These are phyloP conservation scores for Botryotinia calthae DNA, from an alignment of 2,329 filamentous ascomycete genomes.

Conservation along the genomic window DNA sequence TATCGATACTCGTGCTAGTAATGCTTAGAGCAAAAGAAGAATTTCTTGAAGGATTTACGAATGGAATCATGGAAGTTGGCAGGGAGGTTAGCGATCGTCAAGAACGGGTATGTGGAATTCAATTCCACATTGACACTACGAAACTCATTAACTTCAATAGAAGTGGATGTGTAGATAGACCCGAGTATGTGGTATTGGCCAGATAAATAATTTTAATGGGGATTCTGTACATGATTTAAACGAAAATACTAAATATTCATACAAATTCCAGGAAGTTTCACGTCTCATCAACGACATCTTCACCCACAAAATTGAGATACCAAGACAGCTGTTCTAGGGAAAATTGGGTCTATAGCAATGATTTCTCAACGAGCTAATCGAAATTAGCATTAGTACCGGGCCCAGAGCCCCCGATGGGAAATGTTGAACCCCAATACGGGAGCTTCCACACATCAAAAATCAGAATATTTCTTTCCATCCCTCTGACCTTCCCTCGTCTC, in stretches of 20 bases:
- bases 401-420: slow-evolving; percentile 4
- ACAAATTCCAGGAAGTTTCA: not conserved
- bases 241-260: not conserved
- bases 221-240: not conserved
- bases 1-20: not conserved
- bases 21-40: not conserved
- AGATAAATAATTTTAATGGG: not conserved
- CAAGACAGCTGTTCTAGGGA: slow-evolving; percentile 2
- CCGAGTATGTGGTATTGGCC: not conserved
- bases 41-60: not conserved
- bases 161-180: not conserved
- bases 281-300: not conserved
- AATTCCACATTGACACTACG: not conserved
- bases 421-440: slow-evolving; percentile 16
- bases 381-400: slow-evolving; percentile 14
- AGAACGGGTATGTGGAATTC: not conserved
- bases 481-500: not conserved
- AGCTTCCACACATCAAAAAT: slow-evolving; percentile 7
- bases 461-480: not conserved
- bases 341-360: slow-evolving; percentile 12
- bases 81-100: not conserved
- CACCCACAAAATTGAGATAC: not conserved
- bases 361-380: slow-evolving; percentile 5
- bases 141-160: not conserved
- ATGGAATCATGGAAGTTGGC: not conserved